Evolutionary conservation across 2,329 filamentous ascomycete genomes (phyloP).

Genomic region (Claviceps paspali): DNA sequence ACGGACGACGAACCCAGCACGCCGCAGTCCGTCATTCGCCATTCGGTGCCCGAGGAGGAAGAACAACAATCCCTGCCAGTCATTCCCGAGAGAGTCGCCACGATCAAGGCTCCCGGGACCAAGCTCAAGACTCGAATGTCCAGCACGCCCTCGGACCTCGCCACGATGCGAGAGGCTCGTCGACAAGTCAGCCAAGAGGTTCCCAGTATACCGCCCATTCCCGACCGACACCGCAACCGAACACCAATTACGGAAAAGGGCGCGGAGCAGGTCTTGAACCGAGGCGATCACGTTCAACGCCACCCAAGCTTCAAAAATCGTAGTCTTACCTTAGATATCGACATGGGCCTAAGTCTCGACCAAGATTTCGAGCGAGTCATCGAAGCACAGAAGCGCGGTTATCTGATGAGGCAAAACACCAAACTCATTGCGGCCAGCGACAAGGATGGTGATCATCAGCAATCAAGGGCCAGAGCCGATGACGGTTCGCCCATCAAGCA

Average conservation of each 20-base stretch:
- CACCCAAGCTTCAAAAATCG: slow-evolving; percentile 65
- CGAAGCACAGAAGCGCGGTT: slow-evolving; percentile 95
- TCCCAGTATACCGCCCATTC: slow-evolving; percentile 43
- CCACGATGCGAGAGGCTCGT: slow-evolving; percentile 73
- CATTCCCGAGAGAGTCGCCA: slow-evolving; percentile 71
- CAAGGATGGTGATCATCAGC: slow-evolving; percentile 45
- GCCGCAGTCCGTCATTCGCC: slow-evolving; percentile 81
- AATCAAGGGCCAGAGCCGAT: slow-evolving; percentile 40
- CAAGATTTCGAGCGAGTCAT: slow-evolving; percentile 91
- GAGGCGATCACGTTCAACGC: slow-evolving; percentile 36
- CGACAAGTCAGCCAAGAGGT: slow-evolving; percentile 70
- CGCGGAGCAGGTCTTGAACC: slow-evolving; percentile 19
- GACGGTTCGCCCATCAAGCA: slow-evolving; percentile 60
- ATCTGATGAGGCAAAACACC: slow-evolving; percentile 96
- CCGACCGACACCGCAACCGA: slow-evolving; percentile 42
- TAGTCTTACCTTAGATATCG: slow-evolving; percentile 68
- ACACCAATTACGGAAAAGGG: slow-evolving; percentile 34
- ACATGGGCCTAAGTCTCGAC: slow-evolving; percentile 74
- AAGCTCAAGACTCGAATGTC: slow-evolving; percentile 82
- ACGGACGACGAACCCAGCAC: slow-evolving; percentile 51
- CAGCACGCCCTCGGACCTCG: slow-evolving; percentile 69
- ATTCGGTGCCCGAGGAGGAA: slow-evolving; percentile 40
- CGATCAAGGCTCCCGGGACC: slow-evolving; percentile 75
- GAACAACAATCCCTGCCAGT: slow-evolving; percentile 41
- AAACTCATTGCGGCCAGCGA: slow-evolving; percentile 91